Percentiles rank a stretch among this genome's conserved stretches.
Evolutionary conservation across 164 flowering plant genomes (phyloP).

Genomic region (Nymphaea thermarum): DNA sequence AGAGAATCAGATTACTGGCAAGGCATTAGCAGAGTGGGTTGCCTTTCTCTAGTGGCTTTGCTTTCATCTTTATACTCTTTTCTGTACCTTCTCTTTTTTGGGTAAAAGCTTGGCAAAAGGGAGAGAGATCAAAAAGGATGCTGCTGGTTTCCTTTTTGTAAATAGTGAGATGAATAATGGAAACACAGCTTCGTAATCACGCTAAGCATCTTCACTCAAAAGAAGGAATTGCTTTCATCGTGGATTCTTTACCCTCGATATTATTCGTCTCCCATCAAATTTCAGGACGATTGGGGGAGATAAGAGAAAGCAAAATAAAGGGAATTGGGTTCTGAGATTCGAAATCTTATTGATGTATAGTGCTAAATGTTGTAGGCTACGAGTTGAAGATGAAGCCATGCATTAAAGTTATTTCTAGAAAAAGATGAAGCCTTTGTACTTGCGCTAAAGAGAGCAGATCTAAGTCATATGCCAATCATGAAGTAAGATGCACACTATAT

Average conservation of each 20-base stretch:
- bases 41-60: background rate
- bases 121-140: background rate
- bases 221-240: background rate
- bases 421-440: no score
- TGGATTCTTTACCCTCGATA: background rate
- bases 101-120: background rate
- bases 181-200: background rate
- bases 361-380: no score
- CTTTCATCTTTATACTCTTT: background rate
- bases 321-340: no score
- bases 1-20: background rate
- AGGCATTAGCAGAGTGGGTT: background rate
- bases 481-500: no score
- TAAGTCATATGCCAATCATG: no score
- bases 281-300: no score
- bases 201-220: conserved; percentile 1
- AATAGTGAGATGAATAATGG: background rate
- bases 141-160: background rate
- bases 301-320: no score
- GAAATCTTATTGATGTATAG: no score
- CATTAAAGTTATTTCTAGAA: no score
- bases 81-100: background rate
- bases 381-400: no score
- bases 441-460: no score
- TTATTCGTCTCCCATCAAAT: no score